A percentile compares a stretch with the other conserved stretches of the same genome.
phyloP scores from a whole-genome alignment of 1,284 basidiomycete genomes.

The Puccinia coronata region DNA sequence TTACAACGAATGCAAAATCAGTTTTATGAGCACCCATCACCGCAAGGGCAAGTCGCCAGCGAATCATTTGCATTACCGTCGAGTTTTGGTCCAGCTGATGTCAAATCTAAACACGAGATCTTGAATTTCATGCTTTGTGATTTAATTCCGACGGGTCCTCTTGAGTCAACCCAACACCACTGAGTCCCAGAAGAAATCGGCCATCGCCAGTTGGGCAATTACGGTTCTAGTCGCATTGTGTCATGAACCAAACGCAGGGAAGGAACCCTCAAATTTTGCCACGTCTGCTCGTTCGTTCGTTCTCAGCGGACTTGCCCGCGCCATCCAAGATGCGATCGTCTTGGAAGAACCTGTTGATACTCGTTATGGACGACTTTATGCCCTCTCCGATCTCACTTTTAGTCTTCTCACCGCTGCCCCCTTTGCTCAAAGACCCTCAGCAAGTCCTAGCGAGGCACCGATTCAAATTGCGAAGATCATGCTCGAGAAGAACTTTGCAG shows the following conservation, averaged over 20 bases:
- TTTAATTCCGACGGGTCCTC: no score
- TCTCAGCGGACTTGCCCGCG: slow-evolving; percentile 80
- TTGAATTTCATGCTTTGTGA: no score
- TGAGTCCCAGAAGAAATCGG: slow-evolving; percentile 58
- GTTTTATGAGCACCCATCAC: no score
- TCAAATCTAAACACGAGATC: slow-evolving; percentile 61
- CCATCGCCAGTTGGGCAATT: slow-evolving; percentile 72
- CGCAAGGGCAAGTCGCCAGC: slow-evolving; percentile 64
- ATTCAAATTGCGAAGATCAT: slow-evolving; percentile 98
- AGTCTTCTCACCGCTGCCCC: slow-evolving; percentile 77
- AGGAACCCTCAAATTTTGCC: no score
- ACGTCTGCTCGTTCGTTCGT: no score
- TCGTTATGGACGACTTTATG: slow-evolving; percentile 84
- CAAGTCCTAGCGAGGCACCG: slow-evolving; percentile 66
- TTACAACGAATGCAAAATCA: slow-evolving; percentile 86
- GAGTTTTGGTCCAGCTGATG: slow-evolving; percentile 61
- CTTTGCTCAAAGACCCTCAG: slow-evolving; percentile 63
- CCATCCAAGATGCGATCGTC: slow-evolving; percentile 75
- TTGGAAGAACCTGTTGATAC: slow-evolving; percentile 70
- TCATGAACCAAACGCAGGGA: no score
- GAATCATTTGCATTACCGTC: slow-evolving; percentile 67
- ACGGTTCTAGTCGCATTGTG: slow-evolving; percentile 88
- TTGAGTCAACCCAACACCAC: slow-evolving; percentile 53
- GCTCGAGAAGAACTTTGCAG: slow-evolving; percentile 96
- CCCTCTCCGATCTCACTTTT: slow-evolving; percentile 82